Evolutionary conservation across 2,329 filamentous ascomycete genomes (phyloP).

Genomic region (Rugonectria rugulosa): DNA sequence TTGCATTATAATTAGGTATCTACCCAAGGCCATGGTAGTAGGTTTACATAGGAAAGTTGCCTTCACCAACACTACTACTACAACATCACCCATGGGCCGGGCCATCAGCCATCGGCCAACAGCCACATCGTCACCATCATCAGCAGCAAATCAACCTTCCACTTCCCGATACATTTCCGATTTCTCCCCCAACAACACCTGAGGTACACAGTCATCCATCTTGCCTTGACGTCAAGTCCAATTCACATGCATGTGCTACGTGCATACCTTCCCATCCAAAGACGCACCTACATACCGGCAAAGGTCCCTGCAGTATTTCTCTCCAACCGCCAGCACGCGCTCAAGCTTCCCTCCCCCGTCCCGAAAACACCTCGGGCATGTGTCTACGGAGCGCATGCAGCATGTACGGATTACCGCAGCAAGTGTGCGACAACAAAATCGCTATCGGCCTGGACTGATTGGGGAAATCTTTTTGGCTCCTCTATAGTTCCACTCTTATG

Average conservation of each 20-base stretch:
- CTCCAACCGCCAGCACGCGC: conserved; percentile 26
- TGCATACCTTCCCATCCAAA: too few relatives aligned
- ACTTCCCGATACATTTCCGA: neutral
- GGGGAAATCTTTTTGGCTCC: neutral
- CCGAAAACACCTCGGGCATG: conserved; percentile 6
- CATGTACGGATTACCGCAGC: too few relatives aligned
- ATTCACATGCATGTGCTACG: conserved; percentile 12
- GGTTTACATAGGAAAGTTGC: too few relatives aligned
- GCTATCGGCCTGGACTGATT: conserved; percentile 4
- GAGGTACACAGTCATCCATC: conserved; percentile 27
- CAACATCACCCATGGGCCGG: too few relatives aligned
- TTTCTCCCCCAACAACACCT: neutral
- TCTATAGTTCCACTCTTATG: conserved; percentile 1
- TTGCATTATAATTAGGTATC: too few relatives aligned
- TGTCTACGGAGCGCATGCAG: neutral
- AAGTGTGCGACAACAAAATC: conserved; percentile 1
- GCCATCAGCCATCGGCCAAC: conserved; percentile 4
- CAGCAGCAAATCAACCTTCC: too few relatives aligned
- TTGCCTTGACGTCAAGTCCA: conserved; percentile 28
- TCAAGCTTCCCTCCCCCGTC: conserved; percentile 19
- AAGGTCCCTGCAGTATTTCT: conserved; percentile 16
- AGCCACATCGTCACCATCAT: too few relatives aligned
- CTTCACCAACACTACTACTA: too few relatives aligned
- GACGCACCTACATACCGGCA: conserved; percentile 5
- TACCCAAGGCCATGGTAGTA: too few relatives aligned